Base-by-base conservation (phyloP, 768 basidiomycete genomes). In the Udeniomyces megalosporus region DNA sequence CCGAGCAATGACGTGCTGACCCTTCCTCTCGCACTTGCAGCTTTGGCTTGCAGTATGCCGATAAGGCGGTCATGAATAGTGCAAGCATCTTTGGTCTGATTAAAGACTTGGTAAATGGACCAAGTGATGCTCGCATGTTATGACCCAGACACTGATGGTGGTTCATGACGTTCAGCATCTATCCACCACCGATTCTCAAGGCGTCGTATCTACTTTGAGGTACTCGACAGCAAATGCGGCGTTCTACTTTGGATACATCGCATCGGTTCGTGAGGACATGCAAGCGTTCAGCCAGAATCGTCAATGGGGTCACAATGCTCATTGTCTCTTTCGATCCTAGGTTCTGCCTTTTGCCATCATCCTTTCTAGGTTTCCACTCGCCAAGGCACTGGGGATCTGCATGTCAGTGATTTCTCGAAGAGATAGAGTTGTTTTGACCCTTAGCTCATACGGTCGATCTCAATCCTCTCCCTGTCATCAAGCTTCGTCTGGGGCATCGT, bases 211-310 rank as follows among this genome's bases (percentile, higher is more conserved):
- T 17, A 73, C 72, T 0, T 66, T 66, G 2, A 53, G 68, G n/a
- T 74, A 71, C 49, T 69, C 68, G 8, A 73, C 72, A 4, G 73
- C 71, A 3, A 71, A 69, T 17, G 72, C 72, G 2, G 72, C 71
- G 58, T 74, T 74, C 68, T 74, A 74, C 65, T 74, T 67, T 51
- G 71, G 71, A 10, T 74, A 72, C 62, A 69, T 72, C 61, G 67
- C n/a, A 3, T 47, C 28, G 29, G 12, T 57, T 11, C 24, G 15
- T 34, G 24, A 17, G 42, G 20, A 38, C 32, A 20, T 55, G 17
- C 26, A 7, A 32, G 42, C 34, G 32, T 10, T 6, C 15, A 22
- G 3, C 5, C 3, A 35, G 3, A 8, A 38, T 11, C 7, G 31
- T 55, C 17, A 55, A 24, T n/a, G n/a, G n/a, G n/a, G n/a, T n/a